Conservation (phyloP, 75 land plant genomes). For the Pinus tabuliformis region DNA sequence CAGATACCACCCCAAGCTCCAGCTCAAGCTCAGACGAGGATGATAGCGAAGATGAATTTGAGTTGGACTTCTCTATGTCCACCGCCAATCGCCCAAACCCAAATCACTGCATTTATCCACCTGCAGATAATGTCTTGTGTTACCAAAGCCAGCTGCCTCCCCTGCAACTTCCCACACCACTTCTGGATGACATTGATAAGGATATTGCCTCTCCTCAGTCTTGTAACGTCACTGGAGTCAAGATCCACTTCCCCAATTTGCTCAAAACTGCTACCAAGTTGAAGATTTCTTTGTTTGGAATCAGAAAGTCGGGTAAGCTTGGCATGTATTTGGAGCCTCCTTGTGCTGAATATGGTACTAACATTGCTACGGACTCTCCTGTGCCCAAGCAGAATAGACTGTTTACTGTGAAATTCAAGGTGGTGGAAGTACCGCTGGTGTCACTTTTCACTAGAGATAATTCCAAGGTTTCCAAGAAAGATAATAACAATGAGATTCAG, state of each 20-base stretch:
- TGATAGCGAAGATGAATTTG: conserved; percentile 5
- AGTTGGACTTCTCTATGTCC: conserved; percentile 25
- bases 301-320: conserved; percentile 29
- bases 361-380: not conserved
- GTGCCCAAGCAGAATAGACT: conserved; percentile 22
- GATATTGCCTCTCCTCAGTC: not conserved
- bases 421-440: conserved; percentile 52
- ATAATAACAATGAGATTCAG: not conserved
- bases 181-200: conserved; percentile 8
- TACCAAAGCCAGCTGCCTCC: conserved; percentile 39
- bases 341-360: not conserved
- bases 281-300: conserved; percentile 38
- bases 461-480: conserved; percentile 13
- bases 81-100: conserved; percentile 2
- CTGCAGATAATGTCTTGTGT: conserved; percentile 23
- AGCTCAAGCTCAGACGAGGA: not conserved
- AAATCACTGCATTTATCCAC: conserved; percentile 19
- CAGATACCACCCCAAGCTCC: not conserved
- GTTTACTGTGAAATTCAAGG: conserved; percentile 59
- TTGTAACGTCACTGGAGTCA: conserved; percentile 5
- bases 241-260: conserved; percentile 30
- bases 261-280: conserved; percentile 55
- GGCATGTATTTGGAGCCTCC: conserved; percentile 9
- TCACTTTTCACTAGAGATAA: conserved; percentile 55
- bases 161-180: conserved; percentile 12